Conservation (phyloP, 352 stramenopile genomes). For the Pythium coloratum region DNA sequence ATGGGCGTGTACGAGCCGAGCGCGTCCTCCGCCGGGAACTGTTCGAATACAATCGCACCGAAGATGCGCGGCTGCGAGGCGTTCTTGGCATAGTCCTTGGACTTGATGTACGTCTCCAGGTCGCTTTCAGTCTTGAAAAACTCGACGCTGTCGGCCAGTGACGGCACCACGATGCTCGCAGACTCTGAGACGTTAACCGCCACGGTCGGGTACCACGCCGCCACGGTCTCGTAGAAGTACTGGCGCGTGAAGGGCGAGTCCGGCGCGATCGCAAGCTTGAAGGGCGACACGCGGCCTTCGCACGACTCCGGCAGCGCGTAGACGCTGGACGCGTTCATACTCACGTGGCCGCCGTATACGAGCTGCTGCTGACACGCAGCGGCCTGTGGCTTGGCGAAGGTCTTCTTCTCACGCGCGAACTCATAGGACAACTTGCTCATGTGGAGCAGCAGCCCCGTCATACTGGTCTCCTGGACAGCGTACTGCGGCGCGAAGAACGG, state of each 20-base stretch:
- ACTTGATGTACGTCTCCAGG: slow-evolving; percentile 39
- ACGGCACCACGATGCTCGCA: slow-evolving; percentile 31
- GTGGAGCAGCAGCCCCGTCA: slow-evolving; percentile 58
- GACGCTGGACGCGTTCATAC: slow-evolving; percentile 35
- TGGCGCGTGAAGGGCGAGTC: slow-evolving; percentile 53
- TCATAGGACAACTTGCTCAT: slow-evolving; percentile 41
- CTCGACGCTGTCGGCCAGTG: slow-evolving; percentile 38
- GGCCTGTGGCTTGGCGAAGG: slow-evolving; percentile 9
- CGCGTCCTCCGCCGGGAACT: slow-evolving; percentile 25
- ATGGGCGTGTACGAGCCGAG: slow-evolving; percentile 32
- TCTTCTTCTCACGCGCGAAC: slow-evolving; percentile 25
- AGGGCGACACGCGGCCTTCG: slow-evolving; percentile 43
- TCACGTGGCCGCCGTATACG: slow-evolving; percentile 36
- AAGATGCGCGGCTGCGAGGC: slow-evolving; percentile 34
- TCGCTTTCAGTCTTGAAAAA: slow-evolving; percentile 35
- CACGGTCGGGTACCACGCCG: slow-evolving; percentile 36
- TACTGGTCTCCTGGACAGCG: slow-evolving; percentile 54
- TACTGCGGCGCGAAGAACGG: slow-evolving; percentile 38
- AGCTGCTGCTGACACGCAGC: slow-evolving; percentile 28
- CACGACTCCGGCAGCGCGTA: slow-evolving; percentile 29
- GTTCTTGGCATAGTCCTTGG: slow-evolving; percentile 32
- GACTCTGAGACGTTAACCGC: slow-evolving; percentile 19
- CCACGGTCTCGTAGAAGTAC: slow-evolving; percentile 53
- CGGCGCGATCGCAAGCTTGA: slow-evolving; percentile 57
- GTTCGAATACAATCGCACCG: slow-evolving; percentile 48